Evolutionary conservation across 352 stramenopile genomes (phyloP), one percentile per base, ranked within the genome.

Genomic region (Globisporangium uncinulatum): DNA sequence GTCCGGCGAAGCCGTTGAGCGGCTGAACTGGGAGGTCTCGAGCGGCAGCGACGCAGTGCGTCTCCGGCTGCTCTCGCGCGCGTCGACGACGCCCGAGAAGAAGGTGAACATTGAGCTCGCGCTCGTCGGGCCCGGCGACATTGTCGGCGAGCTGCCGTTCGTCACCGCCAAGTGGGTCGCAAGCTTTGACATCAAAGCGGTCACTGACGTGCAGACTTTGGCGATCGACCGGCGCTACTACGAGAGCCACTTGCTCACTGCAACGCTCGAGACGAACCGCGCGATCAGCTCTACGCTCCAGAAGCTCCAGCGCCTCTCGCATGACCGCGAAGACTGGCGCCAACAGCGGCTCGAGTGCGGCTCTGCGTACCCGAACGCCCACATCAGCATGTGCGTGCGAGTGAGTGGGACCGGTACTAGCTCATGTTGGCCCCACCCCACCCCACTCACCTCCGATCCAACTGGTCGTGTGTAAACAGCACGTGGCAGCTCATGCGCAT

Each of bases 401-500:
- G 13, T 34, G 17, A 47, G 44, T 13, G 24, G 21, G 24, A 29
- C 24, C 24, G 6, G 20, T 14, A 14, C 24, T 41, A 21, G 14
- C 47, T 14, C 29, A 6, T 19, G 15, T 3, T 46, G 41, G 4
- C 32, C 6, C 5, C 8, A 19, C 0, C 4, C 20, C 34, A 9
- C 6, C 8, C 34, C 39, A 43, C 55, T 46, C 15, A 45, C 2
- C 11, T 34, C 24, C 4, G 19, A 44, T 20, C n/a, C 13, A 9
- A 32, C 29, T 51, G 41, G 6, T 0, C 42, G 13, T 42, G 17
- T 19, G 21, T 29, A 56, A 29, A 4, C 42, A 91, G 80, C n/a
- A 89, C 80, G 6, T 89, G 74, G 69, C 72, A 87, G 37, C 61
- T 91, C 17, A 86, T 89, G 79, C 76, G 80, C 7, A 91, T 91